Conservation (phyloP, 2,329 filamentous ascomycete species). For the Penicillium expansum region DNA sequence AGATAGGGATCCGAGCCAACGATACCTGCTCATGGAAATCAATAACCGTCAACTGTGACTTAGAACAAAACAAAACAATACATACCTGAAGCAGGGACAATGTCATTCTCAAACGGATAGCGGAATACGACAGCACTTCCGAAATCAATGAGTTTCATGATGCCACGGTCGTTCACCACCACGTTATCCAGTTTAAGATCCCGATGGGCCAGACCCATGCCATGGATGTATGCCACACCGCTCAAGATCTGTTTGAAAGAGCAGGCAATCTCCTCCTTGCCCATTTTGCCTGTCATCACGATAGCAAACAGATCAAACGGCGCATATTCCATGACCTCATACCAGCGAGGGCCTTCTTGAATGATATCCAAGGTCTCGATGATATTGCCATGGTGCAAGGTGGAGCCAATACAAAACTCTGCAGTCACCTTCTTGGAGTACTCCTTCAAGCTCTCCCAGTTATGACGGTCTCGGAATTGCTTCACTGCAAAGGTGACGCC, state of each 20-base stretch:
- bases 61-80: conserved; percentile 9
- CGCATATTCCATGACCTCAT: conserved; percentile 98
- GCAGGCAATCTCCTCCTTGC: conserved; percentile 83
- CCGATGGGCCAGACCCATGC: conserved; percentile 89
- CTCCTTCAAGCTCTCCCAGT: conserved; percentile 90
- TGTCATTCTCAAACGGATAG: conserved; percentile 92
- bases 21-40: conserved; percentile 53
- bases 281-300: conserved; percentile 99
- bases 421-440: conserved; percentile 98
- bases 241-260: conserved; percentile 92
- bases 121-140: conserved; percentile 95
- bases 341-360: conserved; percentile 91
- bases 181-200: conserved; percentile 98
- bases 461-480: conserved; percentile 87
- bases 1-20: conserved; percentile 92
- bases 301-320: conserved; percentile 95
- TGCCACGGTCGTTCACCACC: conserved; percentile 90
- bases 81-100: conserved; percentile 77
- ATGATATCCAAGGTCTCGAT: conserved; percentile 98
- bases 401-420: conserved; percentile 97
- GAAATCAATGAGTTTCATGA: conserved; percentile 99
- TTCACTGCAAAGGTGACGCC: conserved; percentile 95
- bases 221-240: conserved; percentile 90
- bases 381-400: conserved; percentile 94
- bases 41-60: conserved; percentile 1